Base-by-base conservation (phyloP, 192 early-diverging fungal species). In the Spinellus fusiger region DNA sequence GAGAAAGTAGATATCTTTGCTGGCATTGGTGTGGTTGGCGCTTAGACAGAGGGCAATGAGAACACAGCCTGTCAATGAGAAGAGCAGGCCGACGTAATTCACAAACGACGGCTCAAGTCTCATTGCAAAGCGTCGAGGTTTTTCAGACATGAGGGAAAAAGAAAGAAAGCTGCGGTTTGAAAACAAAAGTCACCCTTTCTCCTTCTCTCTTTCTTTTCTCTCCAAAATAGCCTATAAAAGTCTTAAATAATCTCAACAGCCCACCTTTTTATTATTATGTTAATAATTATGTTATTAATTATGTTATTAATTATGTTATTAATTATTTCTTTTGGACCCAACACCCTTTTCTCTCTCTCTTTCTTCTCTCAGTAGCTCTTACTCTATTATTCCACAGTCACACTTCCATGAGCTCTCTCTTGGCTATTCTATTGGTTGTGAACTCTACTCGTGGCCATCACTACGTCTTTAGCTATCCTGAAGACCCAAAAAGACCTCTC, bases 171-270 rank as follows among this genome's bases (percentile, higher is more conserved):
- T 3, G 12, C 49, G 28, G 23, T 50, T 27, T 3, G 31, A 54
- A 18, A 8, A 34, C 26, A 10, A 56, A 35, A 55, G 22, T 1
- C 34, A n/a, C 28, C n/a, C 15, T 38, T 56, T 38, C 40, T 38
- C 4, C 23, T 38, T 13, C 22, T 38, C 29, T 25, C n/a, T 23
- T 25, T 28, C 20, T 28, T 28, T 52, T 52, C 1, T 56, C 33
- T 56, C 93, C 18, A 95, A 77, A 56, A 95, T 91, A 58, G 94
- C 94, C n/a, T n/a, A n/a, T n/a, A n/a, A n/a, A n/a, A 34, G 95
- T 79, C 75, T 97, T 97, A 81, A 94, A 97, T 72, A 94, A 86
- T 83, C 90, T 91, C 94, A 96, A 93, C 62, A 66, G 73, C 26
- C 8, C 35, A 28, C 12, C 10, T 31, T 16, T 18, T 55, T 37